Conservation (phyloP, 1,284 basidiomycete genomes). For the Trametes polyzona region DNA sequence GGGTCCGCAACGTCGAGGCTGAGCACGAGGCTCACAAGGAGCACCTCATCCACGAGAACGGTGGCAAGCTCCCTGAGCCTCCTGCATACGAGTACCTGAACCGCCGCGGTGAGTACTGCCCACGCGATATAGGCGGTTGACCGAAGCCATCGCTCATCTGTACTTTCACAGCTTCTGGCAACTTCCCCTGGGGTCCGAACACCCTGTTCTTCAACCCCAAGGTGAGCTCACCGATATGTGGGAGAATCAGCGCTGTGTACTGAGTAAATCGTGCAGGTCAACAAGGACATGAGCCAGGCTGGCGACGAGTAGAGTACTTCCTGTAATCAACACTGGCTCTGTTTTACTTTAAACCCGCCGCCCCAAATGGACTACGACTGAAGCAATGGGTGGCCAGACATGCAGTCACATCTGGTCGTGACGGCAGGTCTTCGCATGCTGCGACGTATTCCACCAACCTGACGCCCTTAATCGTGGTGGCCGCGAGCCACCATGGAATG, state of each 20-base stretch:
- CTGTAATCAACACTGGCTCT: slow-evolving; percentile 3
- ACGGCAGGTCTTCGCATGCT: too few species aligned
- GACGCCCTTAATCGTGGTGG: too few species aligned
- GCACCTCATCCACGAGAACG: slow-evolving; percentile 77
- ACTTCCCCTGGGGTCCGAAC: slow-evolving; percentile 84
- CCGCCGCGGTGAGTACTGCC: slow-evolving; percentile 48
- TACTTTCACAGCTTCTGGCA: slow-evolving; percentile 47
- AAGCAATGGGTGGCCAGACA: too few species aligned
- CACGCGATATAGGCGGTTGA: too few species aligned
- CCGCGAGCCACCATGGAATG: too few species aligned
- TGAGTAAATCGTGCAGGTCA: slow-evolving; percentile 43
- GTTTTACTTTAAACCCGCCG: background rate
- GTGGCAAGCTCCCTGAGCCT: slow-evolving; percentile 70
- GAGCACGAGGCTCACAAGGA: slow-evolving; percentile 76
- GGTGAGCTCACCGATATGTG: slow-evolving; percentile 43
- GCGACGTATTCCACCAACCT: too few species aligned
- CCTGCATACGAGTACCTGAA: slow-evolving; percentile 81
- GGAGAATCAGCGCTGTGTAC: background rate
- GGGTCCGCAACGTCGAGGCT: slow-evolving; percentile 76
- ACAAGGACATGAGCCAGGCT: slow-evolving; percentile 61
- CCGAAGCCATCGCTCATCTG: background rate
- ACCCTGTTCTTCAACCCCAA: slow-evolving; percentile 80
- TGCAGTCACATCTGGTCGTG: too few species aligned
- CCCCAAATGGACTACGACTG: too few species aligned
- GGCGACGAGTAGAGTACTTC: slow-evolving; percentile 37